Conservation (phyloP, 768 basidiomycete species). For the Pulveroboletus sp. region DNA sequence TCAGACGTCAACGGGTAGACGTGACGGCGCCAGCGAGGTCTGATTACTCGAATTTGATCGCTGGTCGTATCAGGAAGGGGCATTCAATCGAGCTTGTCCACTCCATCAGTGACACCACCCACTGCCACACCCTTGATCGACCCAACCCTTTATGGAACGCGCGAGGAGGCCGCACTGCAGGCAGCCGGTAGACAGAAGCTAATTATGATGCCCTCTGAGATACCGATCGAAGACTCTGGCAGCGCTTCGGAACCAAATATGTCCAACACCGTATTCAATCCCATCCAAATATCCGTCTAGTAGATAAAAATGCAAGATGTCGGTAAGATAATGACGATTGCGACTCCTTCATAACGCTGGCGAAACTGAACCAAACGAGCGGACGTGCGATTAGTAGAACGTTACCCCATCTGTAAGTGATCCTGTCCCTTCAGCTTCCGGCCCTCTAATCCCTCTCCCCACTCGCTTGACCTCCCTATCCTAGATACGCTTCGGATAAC, state of each 20-base stretch:
- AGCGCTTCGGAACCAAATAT: conserved; percentile 14
- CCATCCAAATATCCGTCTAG: conserved; percentile 36
- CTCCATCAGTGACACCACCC: neutral
- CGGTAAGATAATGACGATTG: conserved; percentile 21
- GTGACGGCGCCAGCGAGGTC: conserved; percentile 5
- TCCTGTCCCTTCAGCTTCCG: conserved; percentile 16
- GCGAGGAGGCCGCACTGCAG: conserved; percentile 32
- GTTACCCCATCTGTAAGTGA: conserved; percentile 23
- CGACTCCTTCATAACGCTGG: conserved; percentile 23
- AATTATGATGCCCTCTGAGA: conserved; percentile 16
- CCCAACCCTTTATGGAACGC: conserved; percentile 10
- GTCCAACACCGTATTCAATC: conserved; percentile 18
- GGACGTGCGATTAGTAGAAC: conserved; percentile 8
- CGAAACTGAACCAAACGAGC: conserved; percentile 10
- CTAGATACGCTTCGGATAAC: neutral
- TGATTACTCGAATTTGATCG: conserved; percentile 16
- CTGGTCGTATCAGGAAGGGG: conserved; percentile 3
- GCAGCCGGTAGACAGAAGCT: conserved; percentile 26
- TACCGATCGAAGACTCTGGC: conserved; percentile 8
- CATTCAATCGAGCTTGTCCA: neutral
- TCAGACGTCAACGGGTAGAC: conserved; percentile 21
- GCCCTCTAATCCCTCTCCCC: conserved; percentile 18
- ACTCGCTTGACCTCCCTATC: conserved; percentile 7
- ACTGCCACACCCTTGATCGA: conserved; percentile 13
- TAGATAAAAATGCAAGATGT: conserved; percentile 30